Percentiles rank a stretch among this genome's conserved stretches.
Conservation (phyloP, 108 stramenopile species). For the Licmophora abbreviata region DNA sequence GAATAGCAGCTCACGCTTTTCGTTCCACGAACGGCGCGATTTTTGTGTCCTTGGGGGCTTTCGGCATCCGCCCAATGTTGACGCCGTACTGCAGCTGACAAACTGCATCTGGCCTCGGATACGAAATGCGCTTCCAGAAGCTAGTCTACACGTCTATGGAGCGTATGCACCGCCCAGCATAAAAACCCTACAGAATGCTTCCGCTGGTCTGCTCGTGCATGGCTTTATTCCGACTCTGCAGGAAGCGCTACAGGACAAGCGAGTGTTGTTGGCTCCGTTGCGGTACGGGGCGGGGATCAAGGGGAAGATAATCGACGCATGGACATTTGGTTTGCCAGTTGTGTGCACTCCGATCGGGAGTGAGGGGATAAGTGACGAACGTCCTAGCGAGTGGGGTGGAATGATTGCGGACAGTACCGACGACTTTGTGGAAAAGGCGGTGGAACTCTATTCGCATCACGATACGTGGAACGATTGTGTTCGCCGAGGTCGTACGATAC, state of each 20-base stretch:
- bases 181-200: slow-evolving; percentile 17
- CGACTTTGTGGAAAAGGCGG: slow-evolving; percentile 37
- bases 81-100: slow-evolving; percentile 43
- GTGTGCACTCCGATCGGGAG: slow-evolving; percentile 67
- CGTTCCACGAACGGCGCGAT: slow-evolving; percentile 13
- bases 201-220: slow-evolving; percentile 43
- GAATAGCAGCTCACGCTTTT: too few species aligned
- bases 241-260: slow-evolving; percentile 14
- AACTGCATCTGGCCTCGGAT: slow-evolving; percentile 59
- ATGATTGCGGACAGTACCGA: slow-evolving; percentile 22
- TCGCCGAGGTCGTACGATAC: slow-evolving; percentile 12
- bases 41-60: slow-evolving; percentile 57
- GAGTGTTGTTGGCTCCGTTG: slow-evolving; percentile 66
- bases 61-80: slow-evolving; percentile 66
- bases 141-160: slow-evolving; percentile 49
- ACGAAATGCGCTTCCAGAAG: slow-evolving; percentile 29
- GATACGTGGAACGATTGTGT: slow-evolving; percentile 18
- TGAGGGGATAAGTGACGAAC: slow-evolving; percentile 45
- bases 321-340: slow-evolving; percentile 65
- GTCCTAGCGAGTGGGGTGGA: slow-evolving; percentile 34
- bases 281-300: slow-evolving; percentile 83
- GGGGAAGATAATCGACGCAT: slow-evolving; percentile 79
- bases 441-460: slow-evolving; percentile 25
- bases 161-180: slow-evolving; percentile 41
- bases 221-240: slow-evolving; percentile 38